Evolutionary conservation across 2,329 filamentous ascomycete genomes (phyloP).

Genomic region (Rosellinia necatrix): DNA sequence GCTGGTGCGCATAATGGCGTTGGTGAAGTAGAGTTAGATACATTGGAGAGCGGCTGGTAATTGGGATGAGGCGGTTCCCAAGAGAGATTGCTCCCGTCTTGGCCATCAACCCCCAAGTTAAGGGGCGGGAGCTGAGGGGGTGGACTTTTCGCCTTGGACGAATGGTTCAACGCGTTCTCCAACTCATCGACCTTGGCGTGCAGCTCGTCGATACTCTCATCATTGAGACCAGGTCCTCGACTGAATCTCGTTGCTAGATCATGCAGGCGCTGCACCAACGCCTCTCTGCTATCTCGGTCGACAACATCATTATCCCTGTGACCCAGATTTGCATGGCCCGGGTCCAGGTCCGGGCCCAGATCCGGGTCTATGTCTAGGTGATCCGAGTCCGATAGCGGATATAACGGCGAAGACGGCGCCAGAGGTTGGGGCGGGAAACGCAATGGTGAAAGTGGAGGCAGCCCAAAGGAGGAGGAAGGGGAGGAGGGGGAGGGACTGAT

Average conservation of each 20-base stretch:
- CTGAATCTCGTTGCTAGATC: conserved; percentile 34
- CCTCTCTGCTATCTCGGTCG: conserved; percentile 47
- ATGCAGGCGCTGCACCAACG: conserved; percentile 50
- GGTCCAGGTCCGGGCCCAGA: too few relatives aligned
- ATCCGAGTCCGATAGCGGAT: conserved; percentile 31
- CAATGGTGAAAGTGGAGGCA: conserved; percentile 38
- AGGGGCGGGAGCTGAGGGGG: not conserved
- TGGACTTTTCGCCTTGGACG: conserved; percentile 21
- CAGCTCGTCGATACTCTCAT: conserved; percentile 43
- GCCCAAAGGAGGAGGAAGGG: conserved; percentile 34
- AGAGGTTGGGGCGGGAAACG: conserved; percentile 30
- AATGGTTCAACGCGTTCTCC: conserved; percentile 39
- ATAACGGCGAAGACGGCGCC: conserved; percentile 29
- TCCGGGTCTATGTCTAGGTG: too few relatives aligned
- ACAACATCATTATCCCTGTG: conserved; percentile 32
- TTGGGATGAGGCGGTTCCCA: conserved; percentile 43
- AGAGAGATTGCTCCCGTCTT: conserved; percentile 18
- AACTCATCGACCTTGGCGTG: conserved; percentile 51
- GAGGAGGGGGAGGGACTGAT: conserved; percentile 36
- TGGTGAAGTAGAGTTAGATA: conserved; percentile 27
- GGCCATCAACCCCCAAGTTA: not conserved
- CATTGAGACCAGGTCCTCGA: conserved; percentile 32
- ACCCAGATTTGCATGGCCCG: conserved; percentile 26
- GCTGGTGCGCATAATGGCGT: conserved; percentile 24
- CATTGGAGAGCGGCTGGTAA: conserved; percentile 24